Percentiles rank a stretch among this genome's conserved stretches.
Conservation (phyloP, 169 alveolate genomes). For the Plasmodium billcollinsi region DNA sequence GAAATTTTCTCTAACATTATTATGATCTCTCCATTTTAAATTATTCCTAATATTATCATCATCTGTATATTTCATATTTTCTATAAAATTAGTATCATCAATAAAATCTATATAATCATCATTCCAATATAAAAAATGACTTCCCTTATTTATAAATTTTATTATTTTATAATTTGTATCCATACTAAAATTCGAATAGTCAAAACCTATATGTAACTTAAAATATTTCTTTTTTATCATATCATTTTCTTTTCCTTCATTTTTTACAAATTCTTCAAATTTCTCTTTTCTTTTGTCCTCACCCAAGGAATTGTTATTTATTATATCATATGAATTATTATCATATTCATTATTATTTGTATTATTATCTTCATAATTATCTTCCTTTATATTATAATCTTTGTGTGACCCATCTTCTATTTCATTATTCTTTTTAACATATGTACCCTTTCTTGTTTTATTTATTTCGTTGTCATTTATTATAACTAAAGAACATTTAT, state of each 20-base stretch:
- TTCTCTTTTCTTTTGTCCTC: background rate
- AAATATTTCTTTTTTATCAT: background rate
- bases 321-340: background rate
- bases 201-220: conserved; percentile 58
- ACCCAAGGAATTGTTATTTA: too few relatives aligned
- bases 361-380: conserved; percentile 1
- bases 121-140: conserved; percentile 74
- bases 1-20: background rate
- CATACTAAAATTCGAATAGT: conserved; percentile 43
- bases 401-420: background rate
- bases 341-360: background rate
- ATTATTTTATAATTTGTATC: conserved; percentile 54
- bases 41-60: too few relatives aligned
- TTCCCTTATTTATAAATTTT: conserved; percentile 63
- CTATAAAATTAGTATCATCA: too few relatives aligned
- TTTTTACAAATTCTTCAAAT: background rate
- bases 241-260: background rate
- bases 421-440: background rate
- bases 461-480: conserved; percentile 18
- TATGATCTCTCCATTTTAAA: background rate
- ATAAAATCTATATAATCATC: conserved; percentile 15
- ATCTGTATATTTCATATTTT: too few relatives aligned
- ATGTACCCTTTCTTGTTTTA: conserved; percentile 7
- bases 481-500: conserved; percentile 72
- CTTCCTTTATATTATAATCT: background rate